Percentiles rank a stretch among this genome's conserved stretches.
phyloP scores from a whole-genome alignment of 2,329 filamentous ascomycete species.

The Emmonsiellopsis sp. region DNA sequence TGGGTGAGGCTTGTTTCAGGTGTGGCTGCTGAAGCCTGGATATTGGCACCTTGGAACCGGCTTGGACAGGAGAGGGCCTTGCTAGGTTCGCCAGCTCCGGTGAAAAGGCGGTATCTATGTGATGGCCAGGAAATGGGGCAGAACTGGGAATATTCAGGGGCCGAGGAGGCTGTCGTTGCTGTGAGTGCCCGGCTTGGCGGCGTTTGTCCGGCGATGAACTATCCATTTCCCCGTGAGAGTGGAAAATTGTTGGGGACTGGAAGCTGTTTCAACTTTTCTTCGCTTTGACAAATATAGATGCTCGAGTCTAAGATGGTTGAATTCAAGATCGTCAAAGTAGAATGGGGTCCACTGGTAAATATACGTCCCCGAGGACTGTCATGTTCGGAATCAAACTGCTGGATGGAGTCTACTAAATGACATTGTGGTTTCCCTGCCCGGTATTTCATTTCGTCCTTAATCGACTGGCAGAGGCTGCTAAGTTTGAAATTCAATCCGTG shows the following conservation, averaged over 20 bases:
- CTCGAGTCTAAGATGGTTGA: background rate
- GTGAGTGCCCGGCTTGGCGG: background rate
- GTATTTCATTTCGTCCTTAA: too few species aligned
- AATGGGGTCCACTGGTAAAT: background rate
- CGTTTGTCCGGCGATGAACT: background rate
- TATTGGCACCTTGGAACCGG: slow-evolving; percentile 13
- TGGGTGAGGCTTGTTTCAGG: slow-evolving; percentile 2
- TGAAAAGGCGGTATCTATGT: background rate
- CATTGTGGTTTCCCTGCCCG: too few species aligned
- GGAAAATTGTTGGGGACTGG: background rate
- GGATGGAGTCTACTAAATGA: too few species aligned
- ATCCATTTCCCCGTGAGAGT: background rate
- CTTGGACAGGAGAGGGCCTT: slow-evolving; percentile 1
- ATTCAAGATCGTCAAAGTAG: background rate
- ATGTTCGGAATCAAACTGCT: too few species aligned
- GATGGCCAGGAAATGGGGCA: background rate
- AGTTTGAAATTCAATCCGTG: too few species aligned
- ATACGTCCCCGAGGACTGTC: too few species aligned
- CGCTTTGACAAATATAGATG: too few species aligned
- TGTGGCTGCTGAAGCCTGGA: slow-evolving; percentile 11
- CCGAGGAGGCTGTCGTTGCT: background rate
- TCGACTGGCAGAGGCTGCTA: too few species aligned
- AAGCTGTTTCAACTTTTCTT: background rate
- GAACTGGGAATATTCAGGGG: background rate
- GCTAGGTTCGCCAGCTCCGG: slow-evolving; percentile 3